A percentile compares a stretch with the other conserved stretches of the same genome.
Evolutionary conservation across 2,329 filamentous ascomycete species (phyloP).

Genomic region (Aspergillus calidoustus): DNA sequence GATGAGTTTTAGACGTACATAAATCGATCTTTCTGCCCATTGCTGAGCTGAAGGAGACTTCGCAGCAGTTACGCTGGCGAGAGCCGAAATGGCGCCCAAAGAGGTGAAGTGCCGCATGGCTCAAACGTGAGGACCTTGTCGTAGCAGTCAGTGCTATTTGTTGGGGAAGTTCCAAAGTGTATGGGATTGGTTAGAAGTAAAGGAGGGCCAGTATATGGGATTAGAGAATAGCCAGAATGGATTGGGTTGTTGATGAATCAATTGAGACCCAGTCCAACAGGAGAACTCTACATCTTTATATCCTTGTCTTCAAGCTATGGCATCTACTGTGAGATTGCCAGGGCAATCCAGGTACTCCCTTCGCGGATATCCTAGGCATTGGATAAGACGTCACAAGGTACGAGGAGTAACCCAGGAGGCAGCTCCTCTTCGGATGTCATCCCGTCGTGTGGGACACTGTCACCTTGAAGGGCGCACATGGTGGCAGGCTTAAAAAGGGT

Average conservation of each 20-base stretch:
- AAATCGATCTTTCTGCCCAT: conserved; percentile 62
- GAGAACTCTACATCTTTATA: background rate
- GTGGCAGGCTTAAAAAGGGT: background rate
- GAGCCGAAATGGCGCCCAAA: background rate
- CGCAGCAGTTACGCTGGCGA: conserved; percentile 9
- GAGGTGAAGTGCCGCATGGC: conserved; percentile 5
- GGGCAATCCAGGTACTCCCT: conserved; percentile 10
- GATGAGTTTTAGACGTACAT: conserved; percentile 32
- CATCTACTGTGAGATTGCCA: background rate
- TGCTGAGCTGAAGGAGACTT: conserved; percentile 21
- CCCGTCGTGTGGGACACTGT: background rate
- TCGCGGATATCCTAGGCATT: background rate
- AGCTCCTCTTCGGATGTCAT: background rate
- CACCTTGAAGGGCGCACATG: background rate
- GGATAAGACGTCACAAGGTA: background rate
- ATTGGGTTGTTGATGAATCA: background rate
- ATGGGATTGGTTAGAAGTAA: too few species aligned
- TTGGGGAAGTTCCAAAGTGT: too few species aligned
- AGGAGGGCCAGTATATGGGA: background rate
- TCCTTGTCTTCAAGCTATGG: background rate
- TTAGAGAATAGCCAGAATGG: background rate
- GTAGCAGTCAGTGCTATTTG: background rate
- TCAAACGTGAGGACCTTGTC: background rate
- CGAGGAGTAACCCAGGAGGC: background rate
- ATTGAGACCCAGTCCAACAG: background rate